Base-by-base conservation (phyloP, 2,329 filamentous ascomycete species). In the Penicillium sp. region DNA sequence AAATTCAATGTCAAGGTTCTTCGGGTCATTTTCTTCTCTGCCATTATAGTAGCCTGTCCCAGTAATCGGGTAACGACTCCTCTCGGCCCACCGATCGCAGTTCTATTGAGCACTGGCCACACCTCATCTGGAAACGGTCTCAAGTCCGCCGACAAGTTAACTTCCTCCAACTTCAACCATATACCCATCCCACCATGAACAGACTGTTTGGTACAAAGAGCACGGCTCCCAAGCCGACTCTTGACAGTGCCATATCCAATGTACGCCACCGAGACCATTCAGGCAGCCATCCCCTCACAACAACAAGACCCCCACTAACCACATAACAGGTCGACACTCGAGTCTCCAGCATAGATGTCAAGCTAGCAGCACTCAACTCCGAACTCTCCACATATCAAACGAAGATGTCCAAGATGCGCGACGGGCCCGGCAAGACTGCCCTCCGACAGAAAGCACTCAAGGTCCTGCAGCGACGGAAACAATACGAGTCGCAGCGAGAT, bases 401-500 rank as follows among this genome's bases (percentile, higher is more conserved):
- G 62, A 92, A 93, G 69, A 87, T 97, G 31, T 76, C 86, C 66
- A 93, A 92, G 71, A 95, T 97, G 92, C 91, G 92, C 75, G 92
- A 97, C 61, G 94, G 94, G 0, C 92, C 93, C 0, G 94, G 92
- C 64, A 97, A 97, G 75, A 88, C 85, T 13, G 92, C 93, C 29
- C 86, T 99, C 67, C 95, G 94, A 72, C 88, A 95, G 69, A 97
- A 97, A 71, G 93, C 93, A 2, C 87, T 96, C 67, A 96, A 96
- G 68, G 87, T 97, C 10, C 87, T 97, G 2, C 91, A 96, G 77
- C 89, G 92, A 55, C 89, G 93, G 65, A 96, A 96, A 73, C 88
- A 92, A 76, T 96, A 96, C 85, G 94, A 99, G 77, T 83, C 85
- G 3, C 92, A 97, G 76, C 91, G 93, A 62, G 92, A 97, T 68